Percentiles rank a stretch among this genome's conserved stretches.
phyloP scores from a whole-genome alignment of 1,139 yeast species.

The Debaryomyces udenii region DNA sequence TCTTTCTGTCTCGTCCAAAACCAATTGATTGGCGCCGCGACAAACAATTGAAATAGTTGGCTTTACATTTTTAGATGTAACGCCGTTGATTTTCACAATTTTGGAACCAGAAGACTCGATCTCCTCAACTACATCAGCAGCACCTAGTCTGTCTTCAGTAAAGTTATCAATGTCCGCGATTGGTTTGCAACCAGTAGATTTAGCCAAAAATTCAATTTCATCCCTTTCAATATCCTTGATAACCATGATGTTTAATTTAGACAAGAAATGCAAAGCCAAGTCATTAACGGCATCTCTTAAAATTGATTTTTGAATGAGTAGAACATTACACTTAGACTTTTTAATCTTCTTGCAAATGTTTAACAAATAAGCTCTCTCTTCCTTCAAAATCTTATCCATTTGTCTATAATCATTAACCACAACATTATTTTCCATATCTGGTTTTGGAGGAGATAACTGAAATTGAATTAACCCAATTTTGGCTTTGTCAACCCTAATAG shows the following conservation, averaged over 20 bases:
- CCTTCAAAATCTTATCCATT: constrained; percentile 97
- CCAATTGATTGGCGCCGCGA: constrained; percentile 90
- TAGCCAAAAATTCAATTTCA: constrained; percentile 90
- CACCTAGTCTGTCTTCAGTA: constrained; percentile 88
- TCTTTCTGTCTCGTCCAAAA: constrained; percentile 94
- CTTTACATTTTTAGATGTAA: constrained; percentile 55
- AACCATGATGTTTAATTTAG: constrained; percentile 91
- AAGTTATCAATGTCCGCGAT: constrained; percentile 93
- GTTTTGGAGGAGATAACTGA: constrained; percentile 97
- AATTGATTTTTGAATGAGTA: constrained; percentile 91
- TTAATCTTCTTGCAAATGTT: constrained; percentile 95
- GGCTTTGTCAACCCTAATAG: constrained; percentile 92
- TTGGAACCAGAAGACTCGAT: constrained; percentile 91
- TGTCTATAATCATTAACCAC: constrained; percentile 98
- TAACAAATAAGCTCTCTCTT: constrained; percentile 91
- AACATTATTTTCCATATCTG: constrained; percentile 97
- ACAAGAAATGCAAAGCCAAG: constrained; percentile 88
- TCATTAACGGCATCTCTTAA: constrained; percentile 97
- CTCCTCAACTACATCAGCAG: constrained; percentile 92
- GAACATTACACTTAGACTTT: constrained; percentile 94
- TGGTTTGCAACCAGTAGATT: constrained; percentile 92
- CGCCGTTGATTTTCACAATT: constrained; percentile 88
- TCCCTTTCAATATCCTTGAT: constrained; percentile 96
- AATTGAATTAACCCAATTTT: constrained; percentile 89
- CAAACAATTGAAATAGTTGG: constrained; percentile 90